Base-by-base conservation (phyloP, 2,329 filamentous ascomycete genomes). In the Xylaria sp. region DNA sequence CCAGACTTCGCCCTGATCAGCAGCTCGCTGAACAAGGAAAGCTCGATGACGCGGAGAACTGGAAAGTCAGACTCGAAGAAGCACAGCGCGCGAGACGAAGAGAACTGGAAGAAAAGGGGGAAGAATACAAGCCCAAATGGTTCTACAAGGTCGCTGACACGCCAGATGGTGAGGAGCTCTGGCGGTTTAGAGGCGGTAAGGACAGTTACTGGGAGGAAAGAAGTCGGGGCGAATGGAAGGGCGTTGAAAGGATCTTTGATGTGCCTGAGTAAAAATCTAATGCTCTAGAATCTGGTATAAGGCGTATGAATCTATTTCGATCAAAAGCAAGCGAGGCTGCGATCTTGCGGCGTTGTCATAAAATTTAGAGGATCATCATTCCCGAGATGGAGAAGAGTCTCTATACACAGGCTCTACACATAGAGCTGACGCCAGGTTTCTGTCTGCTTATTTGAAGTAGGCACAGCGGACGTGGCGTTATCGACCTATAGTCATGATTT, bases 121-220 rank as follows among this genome's bases (percentile, higher is more conserved):
- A 94, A 76, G 81, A 84, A 67, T 91, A 94, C 86, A 87, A 83
- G 74, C 93, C 96, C 6, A 87, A 88, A 73, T 99, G 95, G 94
- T 99, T 99, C 78, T 88, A 90, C 62, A 91, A 88, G 81, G 89
- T 92, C 9, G 84, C 86, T n/a, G 85, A 87, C 28, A 83, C 82
- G 2, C 82, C 82, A 15, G 86, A 88, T 57, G 87, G 87, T 3
- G 90, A 92, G 77, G 90, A 92, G 77, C 85, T 91, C 12, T 93
- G 92, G 92, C 87, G 89, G 76, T 80, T 97, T 72, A 96, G 91
- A 83, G 84, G 85, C 2, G 94, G 94, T 23, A 94, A 91, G 81
- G 94, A 97, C 20, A 91, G 93, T 9, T 99, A 99, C 81, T 99
- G 96, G 96, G 94, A 97, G 78, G 91, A 93, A 81, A 88, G 95